Conservation (phyloP, 2,329 filamentous ascomycete species). For the Alternaria sp. region DNA sequence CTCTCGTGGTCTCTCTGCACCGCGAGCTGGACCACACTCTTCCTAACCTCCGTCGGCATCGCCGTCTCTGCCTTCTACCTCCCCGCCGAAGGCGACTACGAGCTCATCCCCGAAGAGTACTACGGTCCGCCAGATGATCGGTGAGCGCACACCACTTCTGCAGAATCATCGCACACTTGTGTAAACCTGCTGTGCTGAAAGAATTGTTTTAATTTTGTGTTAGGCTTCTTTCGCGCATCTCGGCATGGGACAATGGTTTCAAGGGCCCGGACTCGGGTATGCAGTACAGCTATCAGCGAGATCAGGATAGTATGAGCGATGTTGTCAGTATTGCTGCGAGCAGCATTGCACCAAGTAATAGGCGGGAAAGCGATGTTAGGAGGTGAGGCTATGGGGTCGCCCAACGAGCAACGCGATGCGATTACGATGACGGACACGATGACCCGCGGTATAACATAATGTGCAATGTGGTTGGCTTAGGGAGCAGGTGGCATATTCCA, state of each 20-base stretch:
- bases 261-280: constrained; percentile 30
- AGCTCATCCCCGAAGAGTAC: constrained; percentile 66
- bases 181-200: constrained; percentile 2
- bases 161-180: neutral
- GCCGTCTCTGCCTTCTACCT: constrained; percentile 73
- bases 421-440: neutral
- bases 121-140: constrained; percentile 45
- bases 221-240: constrained; percentile 48
- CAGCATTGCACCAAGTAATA: constrained; percentile 18
- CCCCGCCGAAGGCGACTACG: constrained; percentile 85
- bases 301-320: constrained; percentile 34
- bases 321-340: constrained; percentile 22
- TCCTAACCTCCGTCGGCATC: constrained; percentile 66
- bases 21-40: constrained; percentile 65
- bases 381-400: neutral
- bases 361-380: constrained; percentile 19
- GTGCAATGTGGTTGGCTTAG: neutral
- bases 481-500: neutral
- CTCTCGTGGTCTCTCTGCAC: constrained; percentile 77
- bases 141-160: constrained; percentile 32
- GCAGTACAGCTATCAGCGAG: constrained; percentile 34
- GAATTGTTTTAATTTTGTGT: constrained; percentile 31
- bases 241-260: constrained; percentile 49
- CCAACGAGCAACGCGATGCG: neutral
- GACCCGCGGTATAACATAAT: constrained; percentile 6